Evolutionary conservation across 495 filamentous ascomycete species (phyloP), one percentile per base, ranked within the genome.

Genomic region (Hypoxylon fragiforme): DNA sequence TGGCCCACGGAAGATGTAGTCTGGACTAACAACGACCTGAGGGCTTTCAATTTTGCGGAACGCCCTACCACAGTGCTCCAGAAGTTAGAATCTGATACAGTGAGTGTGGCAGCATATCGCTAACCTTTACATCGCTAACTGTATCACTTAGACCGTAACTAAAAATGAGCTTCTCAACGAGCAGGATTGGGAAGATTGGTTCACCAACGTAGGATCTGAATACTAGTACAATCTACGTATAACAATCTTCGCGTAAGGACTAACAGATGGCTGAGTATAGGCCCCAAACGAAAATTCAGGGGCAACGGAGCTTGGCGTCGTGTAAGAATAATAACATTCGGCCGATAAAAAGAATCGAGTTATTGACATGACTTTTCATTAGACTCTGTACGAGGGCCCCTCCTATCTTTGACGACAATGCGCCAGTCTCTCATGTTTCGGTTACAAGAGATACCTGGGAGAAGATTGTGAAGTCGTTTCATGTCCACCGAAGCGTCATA

Each of bases 401-500:
- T 15, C 52, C 52, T 18, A 14, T 62, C 8, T 62, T 57, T 15
- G 52, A 54, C 3, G 40, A 31, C 19, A 36, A 51, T 34, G 47
- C 48, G 3, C 59, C 59, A n/a, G 18, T 53, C 24, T 48, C 53
- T 2, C 50, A 52, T 30, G 9, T 62, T 13, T 50, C 59, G 5
- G 38, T 52, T 4, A 38, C 53, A 0, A 51, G 48, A 13, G 36
- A 42, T 21, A 58, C 54, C 21, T 62, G 52, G 48, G 54, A 52
- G 11, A 51, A 38, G 15, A 18, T 62, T 31, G 49, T 37, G 8
- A 47, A 38, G 15, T 28, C 11, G 1, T 50, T 62, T 14, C 53
- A 54, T 18, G 21, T 62, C 36, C 43, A 51, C 44, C 49, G 50
- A 35, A 31, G 24, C 21, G 54, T 60, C 12, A 44, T 30, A 4